Percentiles rank a stretch among this genome's conserved stretches.
Conservation (phyloP, 2,329 filamentous ascomycete species). For the Pyrenochaeta sp. region DNA sequence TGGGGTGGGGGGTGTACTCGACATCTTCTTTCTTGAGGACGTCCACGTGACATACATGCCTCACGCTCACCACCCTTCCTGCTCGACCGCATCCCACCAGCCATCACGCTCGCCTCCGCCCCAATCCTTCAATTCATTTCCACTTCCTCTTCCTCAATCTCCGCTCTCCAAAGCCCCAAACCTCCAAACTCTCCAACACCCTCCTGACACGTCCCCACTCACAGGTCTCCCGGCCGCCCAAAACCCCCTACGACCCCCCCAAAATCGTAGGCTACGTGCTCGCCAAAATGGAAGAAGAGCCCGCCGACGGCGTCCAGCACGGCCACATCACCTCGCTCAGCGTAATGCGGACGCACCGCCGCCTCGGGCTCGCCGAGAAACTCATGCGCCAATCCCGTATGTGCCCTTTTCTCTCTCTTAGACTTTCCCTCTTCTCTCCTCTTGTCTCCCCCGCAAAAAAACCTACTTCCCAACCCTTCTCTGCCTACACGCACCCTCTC, state of each 20-base stretch:
- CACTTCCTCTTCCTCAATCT: not conserved
- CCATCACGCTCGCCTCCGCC: too few species aligned
- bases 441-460: not conserved
- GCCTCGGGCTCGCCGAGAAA: constrained; percentile 93
- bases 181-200: not conserved
- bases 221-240: constrained; percentile 75
- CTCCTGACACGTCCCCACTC: too few species aligned
- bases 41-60: too few species aligned
- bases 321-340: constrained; percentile 95
- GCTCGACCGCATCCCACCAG: too few species aligned
- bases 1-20: too few species aligned
- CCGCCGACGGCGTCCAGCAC: constrained; percentile 86
- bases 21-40: too few species aligned
- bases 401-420: not conserved
- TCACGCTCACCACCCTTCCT: too few species aligned
- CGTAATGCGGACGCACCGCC: constrained; percentile 94
- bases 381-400: constrained; percentile 93
- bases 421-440: not conserved
- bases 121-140: too few species aligned
- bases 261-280: constrained; percentile 99
- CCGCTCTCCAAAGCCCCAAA: not conserved
- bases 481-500: too few species aligned
- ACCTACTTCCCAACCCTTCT: too few species aligned
- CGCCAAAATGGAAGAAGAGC: constrained; percentile 99
- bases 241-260: constrained; percentile 84